Evolutionary conservation across 2,329 filamentous ascomycete species (phyloP).

Genomic region (Aureobasidium sp.): DNA sequence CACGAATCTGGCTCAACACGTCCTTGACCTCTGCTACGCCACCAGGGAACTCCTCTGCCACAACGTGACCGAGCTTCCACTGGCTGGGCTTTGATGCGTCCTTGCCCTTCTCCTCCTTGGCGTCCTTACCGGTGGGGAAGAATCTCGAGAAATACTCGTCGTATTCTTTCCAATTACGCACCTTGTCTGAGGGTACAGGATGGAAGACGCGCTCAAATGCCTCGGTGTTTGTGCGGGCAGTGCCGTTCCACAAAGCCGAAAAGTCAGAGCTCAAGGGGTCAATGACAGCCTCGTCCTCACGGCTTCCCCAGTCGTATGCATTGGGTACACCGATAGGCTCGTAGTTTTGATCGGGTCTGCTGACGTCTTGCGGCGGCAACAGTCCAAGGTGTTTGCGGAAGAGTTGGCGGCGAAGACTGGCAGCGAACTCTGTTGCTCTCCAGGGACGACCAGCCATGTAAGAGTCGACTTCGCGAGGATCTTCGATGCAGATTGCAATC

Average conservation of each 20-base stretch:
- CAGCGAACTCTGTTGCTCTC: slow-evolving; percentile 66
- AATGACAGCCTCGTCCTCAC: slow-evolving; percentile 51
- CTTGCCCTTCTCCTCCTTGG: slow-evolving; percentile 37
- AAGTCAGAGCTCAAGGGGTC: slow-evolving; percentile 69
- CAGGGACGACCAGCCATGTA: slow-evolving; percentile 67
- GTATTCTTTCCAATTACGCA: slow-evolving; percentile 66
- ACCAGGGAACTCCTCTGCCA: slow-evolving; percentile 46
- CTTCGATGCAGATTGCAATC: slow-evolving; percentile 83
- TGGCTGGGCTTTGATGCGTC: slow-evolving; percentile 38
- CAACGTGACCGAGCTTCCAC: slow-evolving; percentile 81
- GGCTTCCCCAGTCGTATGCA: slow-evolving; percentile 42
- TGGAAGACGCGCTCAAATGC: slow-evolving; percentile 79
- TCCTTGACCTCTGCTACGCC: slow-evolving; percentile 49
- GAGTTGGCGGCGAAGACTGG: slow-evolving; percentile 74
- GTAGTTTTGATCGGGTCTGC: slow-evolving; percentile 52
- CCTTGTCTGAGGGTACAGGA: slow-evolving; percentile 61
- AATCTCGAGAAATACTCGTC: slow-evolving; percentile 61
- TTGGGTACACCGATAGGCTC: slow-evolving; percentile 52
- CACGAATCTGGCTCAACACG: slow-evolving; percentile 63
- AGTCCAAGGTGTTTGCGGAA: slow-evolving; percentile 90
- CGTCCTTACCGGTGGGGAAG: slow-evolving; percentile 48
- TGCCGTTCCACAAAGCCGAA: slow-evolving; percentile 62
- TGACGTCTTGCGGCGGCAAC: slow-evolving; percentile 63
- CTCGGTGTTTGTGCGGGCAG: slow-evolving; percentile 71
- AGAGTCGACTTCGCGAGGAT: slow-evolving; percentile 62